Percentiles rank a stretch among this genome's conserved stretches.
Conservation (phyloP, 192 early-diverging fungal species). For the Backusella tarrabulga region DNA sequence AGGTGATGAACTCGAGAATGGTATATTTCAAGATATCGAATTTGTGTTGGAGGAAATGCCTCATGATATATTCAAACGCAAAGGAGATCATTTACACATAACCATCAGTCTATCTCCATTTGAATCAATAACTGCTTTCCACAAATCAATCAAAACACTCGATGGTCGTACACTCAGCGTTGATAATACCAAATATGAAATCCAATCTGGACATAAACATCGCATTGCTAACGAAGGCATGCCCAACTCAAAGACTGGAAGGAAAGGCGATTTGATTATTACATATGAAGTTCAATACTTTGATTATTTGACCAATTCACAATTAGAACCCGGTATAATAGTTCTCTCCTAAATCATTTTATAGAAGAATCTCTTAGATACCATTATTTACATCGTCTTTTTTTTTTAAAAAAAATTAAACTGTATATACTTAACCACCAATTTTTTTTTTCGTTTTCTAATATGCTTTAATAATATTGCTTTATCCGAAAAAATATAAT, state of each 20-base stretch:
- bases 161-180: slow-evolving; percentile 73
- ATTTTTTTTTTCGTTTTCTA: too few relatives aligned
- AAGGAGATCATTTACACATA: slow-evolving; percentile 79
- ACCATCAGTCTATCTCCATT: slow-evolving; percentile 64
- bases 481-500: too few relatives aligned
- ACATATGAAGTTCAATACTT: slow-evolving; percentile 82
- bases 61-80: slow-evolving; percentile 84
- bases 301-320: slow-evolving; percentile 55
- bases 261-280: slow-evolving; percentile 85
- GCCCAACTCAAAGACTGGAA: slow-evolving; percentile 86
- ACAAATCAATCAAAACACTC: slow-evolving; percentile 68
- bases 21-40: slow-evolving; percentile 87
- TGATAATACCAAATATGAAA: slow-evolving; percentile 53
- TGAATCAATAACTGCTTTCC: slow-evolving; percentile 83
- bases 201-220: slow-evolving; percentile 74
- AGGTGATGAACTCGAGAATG: slow-evolving; percentile 83
- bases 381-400: background rate
- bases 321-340: slow-evolving; percentile 66
- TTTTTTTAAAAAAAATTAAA: background rate
- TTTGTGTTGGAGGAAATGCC: slow-evolving; percentile 94
- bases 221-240: slow-evolving; percentile 84
- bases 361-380: background rate
- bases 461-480: too few relatives aligned
- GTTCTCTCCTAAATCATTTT: slow-evolving; percentile 26
- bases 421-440: too few relatives aligned